Evolutionary conservation across 2,329 filamentous ascomycete genomes (phyloP), one percentile per base, ranked within the genome.

Genomic region (Metarhizium guizhouense): DNA sequence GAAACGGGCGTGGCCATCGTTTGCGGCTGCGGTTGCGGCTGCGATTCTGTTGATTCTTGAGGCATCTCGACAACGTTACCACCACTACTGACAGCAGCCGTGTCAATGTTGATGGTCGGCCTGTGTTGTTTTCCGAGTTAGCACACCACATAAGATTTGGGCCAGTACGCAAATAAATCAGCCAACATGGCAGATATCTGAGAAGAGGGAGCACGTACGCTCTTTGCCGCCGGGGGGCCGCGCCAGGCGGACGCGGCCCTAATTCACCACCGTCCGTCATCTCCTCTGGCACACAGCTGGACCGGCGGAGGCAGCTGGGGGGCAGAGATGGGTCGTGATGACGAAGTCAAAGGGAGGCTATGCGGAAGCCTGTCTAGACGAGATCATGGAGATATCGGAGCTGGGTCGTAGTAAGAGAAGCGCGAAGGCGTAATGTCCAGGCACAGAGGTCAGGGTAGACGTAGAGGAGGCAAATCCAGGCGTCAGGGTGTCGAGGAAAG

Each of bases 21-120:
- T 47, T 51, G 48, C 16, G 32, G 32, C 32, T 25, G 25, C 25
- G 25, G 4, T 25, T 25, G 25, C 1, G 25, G 25, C 25, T 51
- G 53, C 11, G 51, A 18, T 40, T 56, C 51, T 3, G 54, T 38
- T 6, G 48, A 53, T 40, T 66, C 62, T 56, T 64, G 57, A 3
- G 70, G 61, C 58, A 70, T 67, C 42, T 68, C 64, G 54, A 65
- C 54, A 55, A 62, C 48, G 16, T 65, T 59, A 49, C 57, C 62
- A 47, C 66, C 61, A 55, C 64, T 57, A 54, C 64, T 67, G 57
- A 69, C 68, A 57, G 71, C 75, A 8, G 77, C 74, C 13, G 78
- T 80, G 60, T 81, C 77, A 54, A 81, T 80, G 53, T 76, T 81
- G 57, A 81, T 81, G 54, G 78, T 79, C 40, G 78, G 78, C 47